Base-by-base conservation (phyloP, 2,329 filamentous ascomycete genomes). In the Byssochlamys sp. region DNA sequence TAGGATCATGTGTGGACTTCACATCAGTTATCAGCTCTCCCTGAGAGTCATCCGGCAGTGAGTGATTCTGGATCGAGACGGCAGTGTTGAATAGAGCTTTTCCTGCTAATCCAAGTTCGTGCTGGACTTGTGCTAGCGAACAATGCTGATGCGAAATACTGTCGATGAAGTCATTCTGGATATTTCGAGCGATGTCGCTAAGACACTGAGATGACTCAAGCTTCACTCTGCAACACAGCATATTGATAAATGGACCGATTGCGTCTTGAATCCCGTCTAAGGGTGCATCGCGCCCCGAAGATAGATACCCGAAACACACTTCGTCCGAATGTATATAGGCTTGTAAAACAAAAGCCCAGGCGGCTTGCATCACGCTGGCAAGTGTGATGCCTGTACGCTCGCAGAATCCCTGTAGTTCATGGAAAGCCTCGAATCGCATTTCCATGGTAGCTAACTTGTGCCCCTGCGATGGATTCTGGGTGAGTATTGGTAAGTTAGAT, bases 191-290 rank as follows among this genome's bases (percentile, higher is more conserved):
- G 0, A 76, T 65, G 10, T 77, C 72, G 1, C 65, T 58, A 9
- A 81, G 64, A 11, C 65, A 66, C 52, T 64, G 71, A 56, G 52
- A 72, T 56, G 63, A 68, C 56, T 53, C 67, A 57, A 65, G 79
- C 61, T 57, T 70, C 3, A 81, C 69, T 4, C 77, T 75, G 58
- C 76, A 81, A 52, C 80, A 77, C 2, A 84, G 72, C 75, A 83
- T 81, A 56, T 81, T 82, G 58, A 83, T 79, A 53, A 82, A 79
- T 12, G 73, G 69, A 3, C 79, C 79, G 50, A 80, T 74, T 24
- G 75, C 75, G 27, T 75, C 71, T 53, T 79, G 70, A 10, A 81
- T 76, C 1, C 72, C 72, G 4, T 72, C 65, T 7, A 81, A 66
- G 2, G 76, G 75, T 12, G 76, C 69, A 61, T 81, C 78, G 56